Evolutionary conservation across 768 basidiomycete genomes (phyloP).

Genomic region (Rhizopogon rudus): DNA sequence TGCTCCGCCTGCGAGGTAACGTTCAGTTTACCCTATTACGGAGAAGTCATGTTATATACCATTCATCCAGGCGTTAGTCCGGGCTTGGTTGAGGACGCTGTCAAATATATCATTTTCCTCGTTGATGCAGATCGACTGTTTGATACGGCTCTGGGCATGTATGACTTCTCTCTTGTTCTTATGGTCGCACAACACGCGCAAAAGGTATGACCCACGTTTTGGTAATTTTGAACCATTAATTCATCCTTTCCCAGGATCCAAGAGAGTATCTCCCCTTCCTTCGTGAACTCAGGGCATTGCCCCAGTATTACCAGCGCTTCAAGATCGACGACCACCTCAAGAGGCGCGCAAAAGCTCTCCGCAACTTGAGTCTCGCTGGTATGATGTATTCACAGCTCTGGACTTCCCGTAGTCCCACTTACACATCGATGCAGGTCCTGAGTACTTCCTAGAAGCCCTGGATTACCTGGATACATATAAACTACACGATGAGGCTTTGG

Average conservation of each 20-base stretch:
- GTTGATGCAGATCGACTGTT: slow-evolving; percentile 90
- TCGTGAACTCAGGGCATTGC: slow-evolving; percentile 71
- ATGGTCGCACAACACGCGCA: slow-evolving; percentile 97
- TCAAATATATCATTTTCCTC: slow-evolving; percentile 98
- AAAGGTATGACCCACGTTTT: slow-evolving; percentile 54
- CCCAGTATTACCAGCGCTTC: slow-evolving; percentile 80
- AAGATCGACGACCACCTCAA: slow-evolving; percentile 91
- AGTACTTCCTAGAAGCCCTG: slow-evolving; percentile 74
- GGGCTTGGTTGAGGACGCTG: slow-evolving; percentile 86
- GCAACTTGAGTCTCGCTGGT: slow-evolving; percentile 74
- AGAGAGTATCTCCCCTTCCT: slow-evolving; percentile 97
- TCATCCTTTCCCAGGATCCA: slow-evolving; percentile 66
- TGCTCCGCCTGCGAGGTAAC: slow-evolving; percentile 75
- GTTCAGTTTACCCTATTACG: slow-evolving; percentile 1
- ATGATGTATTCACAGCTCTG: slow-evolving; percentile 4
- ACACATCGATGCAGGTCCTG: slow-evolving; percentile 41
- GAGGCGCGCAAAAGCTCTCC: slow-evolving; percentile 68
- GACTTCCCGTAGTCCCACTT: not conserved
- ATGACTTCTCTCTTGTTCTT: slow-evolving; percentile 92
- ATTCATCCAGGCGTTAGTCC: slow-evolving; percentile 40
- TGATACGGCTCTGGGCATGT: slow-evolving; percentile 96
- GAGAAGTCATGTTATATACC: not conserved
- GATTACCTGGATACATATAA: slow-evolving; percentile 75
- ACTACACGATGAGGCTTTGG: slow-evolving; percentile 69
- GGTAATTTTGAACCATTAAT: not conserved